Base-by-base conservation (phyloP, 139 green algal species). In the Tetraselmis chui region DNA sequence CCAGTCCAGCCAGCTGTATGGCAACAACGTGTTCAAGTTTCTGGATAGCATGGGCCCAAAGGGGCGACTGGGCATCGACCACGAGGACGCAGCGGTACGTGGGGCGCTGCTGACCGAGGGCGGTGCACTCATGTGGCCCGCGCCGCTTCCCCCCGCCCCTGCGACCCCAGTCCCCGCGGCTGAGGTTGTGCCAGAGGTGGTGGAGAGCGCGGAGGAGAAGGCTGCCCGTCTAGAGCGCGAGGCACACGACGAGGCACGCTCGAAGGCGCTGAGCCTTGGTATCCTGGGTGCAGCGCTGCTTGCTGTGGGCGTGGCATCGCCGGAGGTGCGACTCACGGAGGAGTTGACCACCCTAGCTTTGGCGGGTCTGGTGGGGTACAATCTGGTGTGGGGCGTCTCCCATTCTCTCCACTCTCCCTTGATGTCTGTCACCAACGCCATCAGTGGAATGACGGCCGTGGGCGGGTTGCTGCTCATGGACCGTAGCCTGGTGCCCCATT, bases 361-460 rank as follows among this genome's bases (percentile, higher is more conserved):
- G 23, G 67, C 81, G 1, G 29, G 81, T 30, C 23, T 84, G 25
- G 81, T 30, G 29, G 81, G 86, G 75, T 81, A 82, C 80, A 88
- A 87, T 83, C 83, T 59, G 2, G 87, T 95, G 80, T 93, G 92
- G 93, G 93, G 94, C 27, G 95, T 97, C 2, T 91, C 88, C 23
- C 92, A 92, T 2, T 94, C 95, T 29, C 88, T 98, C 79, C 95
- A 98, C 91, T 95, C 91, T 28, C 95, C 95, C 23, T 89, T 98
- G 59, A 98, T 98, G 95, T 91, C 84, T 22, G 95, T 98, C 28
- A 98, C 95, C 79, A 98, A 98, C 85, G 95, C 95, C 59, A 97
- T 98, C 76, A 94, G 87, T 1, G 94, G 91, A 28, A 59, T 92
- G 58, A 93, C 90, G 0, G 91, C 90, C 23, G 83, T 92, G n/a